Percentiles rank a stretch among this genome's conserved stretches.
phyloP scores from a whole-genome alignment of 495 filamentous ascomycete genomes.

The Penicillium ochrochloron region DNA sequence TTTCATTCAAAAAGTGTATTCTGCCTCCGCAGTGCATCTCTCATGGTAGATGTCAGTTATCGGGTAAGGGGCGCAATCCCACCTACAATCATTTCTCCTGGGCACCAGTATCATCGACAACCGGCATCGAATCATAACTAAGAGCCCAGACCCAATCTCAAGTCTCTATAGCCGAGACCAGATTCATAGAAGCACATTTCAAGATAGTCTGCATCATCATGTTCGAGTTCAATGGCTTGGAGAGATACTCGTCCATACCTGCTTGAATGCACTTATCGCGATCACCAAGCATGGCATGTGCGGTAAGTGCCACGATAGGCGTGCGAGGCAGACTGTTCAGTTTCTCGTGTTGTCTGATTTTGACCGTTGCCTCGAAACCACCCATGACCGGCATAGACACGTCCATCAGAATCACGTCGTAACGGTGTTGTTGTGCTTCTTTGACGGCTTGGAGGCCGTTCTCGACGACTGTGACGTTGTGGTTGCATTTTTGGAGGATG shows the following conservation, averaged over 20 bases:
- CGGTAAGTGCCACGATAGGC: conserved; percentile 83
- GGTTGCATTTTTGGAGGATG: conserved; percentile 76
- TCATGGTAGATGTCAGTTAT: background rate
- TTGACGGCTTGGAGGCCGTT: conserved; percentile 80
- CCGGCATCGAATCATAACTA: background rate
- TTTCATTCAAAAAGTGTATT: background rate
- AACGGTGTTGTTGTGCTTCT: conserved; percentile 54
- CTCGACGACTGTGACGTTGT: conserved; percentile 68
- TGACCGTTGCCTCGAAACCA: conserved; percentile 76
- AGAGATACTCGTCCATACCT: conserved; percentile 85
- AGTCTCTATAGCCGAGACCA: conserved; percentile 11
- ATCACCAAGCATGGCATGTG: conserved; percentile 80
- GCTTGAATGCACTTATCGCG: conserved; percentile 74
- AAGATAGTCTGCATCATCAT: conserved; percentile 74
- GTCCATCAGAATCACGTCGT: conserved; percentile 88
- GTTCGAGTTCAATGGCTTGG: conserved; percentile 74
- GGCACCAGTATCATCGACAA: background rate
- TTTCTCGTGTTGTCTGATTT: conserved; percentile 65
- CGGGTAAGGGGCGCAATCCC: background rate
- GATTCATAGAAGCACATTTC: conserved; percentile 49
- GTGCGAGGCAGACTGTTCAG: conserved; percentile 54
- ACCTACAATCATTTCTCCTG: background rate
- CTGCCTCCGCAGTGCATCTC: background rate
- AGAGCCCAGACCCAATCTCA: background rate
- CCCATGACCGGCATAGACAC: conserved; percentile 85